Percentiles rank a stretch among this genome's conserved stretches.
phyloP scores from a whole-genome alignment of 2,329 filamentous ascomycete genomes.

The Alternaria sp. region DNA sequence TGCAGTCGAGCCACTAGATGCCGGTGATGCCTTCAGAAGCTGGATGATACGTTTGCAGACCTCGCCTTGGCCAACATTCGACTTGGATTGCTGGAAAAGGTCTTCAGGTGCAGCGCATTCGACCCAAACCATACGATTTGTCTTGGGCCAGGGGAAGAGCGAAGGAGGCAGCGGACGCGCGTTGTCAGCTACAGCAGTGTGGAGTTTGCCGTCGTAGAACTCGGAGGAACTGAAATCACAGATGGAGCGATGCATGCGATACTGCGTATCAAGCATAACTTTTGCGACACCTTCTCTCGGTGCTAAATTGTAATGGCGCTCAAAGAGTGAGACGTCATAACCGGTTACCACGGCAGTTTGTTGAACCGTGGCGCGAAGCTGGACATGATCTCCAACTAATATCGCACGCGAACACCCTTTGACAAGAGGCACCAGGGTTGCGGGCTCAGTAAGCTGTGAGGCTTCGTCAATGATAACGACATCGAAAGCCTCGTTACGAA shows the following conservation, averaged over 20 bases:
- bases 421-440: constrained; percentile 30
- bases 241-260: constrained; percentile 53
- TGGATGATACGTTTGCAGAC: constrained; percentile 46
- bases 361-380: constrained; percentile 54
- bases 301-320: constrained; percentile 47
- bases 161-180: constrained; percentile 32
- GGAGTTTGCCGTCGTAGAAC: constrained; percentile 50
- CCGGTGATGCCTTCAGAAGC: constrained; percentile 26
- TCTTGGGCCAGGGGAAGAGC: constrained; percentile 25
- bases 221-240: constrained; percentile 51
- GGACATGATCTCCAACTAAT: constrained; percentile 57
- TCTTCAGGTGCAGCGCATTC: constrained; percentile 49
- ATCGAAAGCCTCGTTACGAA: constrained; percentile 49
- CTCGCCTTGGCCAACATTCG: constrained; percentile 49
- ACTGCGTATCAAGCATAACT: constrained; percentile 55
- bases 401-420: constrained; percentile 54
- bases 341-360: constrained; percentile 43
- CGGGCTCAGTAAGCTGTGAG: constrained; percentile 56
- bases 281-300: constrained; percentile 27
- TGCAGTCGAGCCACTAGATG: background rate
- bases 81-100: constrained; percentile 49
- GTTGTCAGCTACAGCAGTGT: constrained; percentile 38
- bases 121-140: constrained; percentile 44
- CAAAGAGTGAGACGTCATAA: constrained; percentile 55
- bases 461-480: constrained; percentile 57